Conservation (phyloP, 2,329 filamentous ascomycete species). For the Teratosphaeria pseudoeucalypti region DNA sequence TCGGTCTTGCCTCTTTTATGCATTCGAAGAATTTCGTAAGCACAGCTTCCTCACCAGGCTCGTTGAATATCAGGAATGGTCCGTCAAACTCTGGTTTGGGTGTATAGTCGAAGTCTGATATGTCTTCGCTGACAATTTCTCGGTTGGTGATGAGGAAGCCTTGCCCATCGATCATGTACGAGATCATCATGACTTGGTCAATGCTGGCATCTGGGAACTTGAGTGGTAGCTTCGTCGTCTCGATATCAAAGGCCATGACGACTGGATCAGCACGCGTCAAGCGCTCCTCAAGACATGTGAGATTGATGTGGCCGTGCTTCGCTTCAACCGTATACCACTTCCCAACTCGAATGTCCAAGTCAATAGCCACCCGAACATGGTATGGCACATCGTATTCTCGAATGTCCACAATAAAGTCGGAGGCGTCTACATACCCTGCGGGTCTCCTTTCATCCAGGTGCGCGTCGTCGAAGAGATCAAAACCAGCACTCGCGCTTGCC, state of each 20-base stretch:
- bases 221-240: slow-evolving; percentile 87
- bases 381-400: slow-evolving; percentile 99
- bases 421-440: slow-evolving; percentile 71
- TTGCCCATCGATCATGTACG: slow-evolving; percentile 99
- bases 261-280: slow-evolving; percentile 87
- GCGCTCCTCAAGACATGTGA: slow-evolving; percentile 77
- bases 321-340: slow-evolving; percentile 96
- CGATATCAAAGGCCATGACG: slow-evolving; percentile 99
- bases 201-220: slow-evolving; percentile 94
- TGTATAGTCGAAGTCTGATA: slow-evolving; percentile 95
- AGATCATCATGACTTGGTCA: slow-evolving; percentile 99
- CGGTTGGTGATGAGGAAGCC: slow-evolving; percentile 97
- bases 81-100: slow-evolving; percentile 93
- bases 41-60: slow-evolving; percentile 78
- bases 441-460: slow-evolving; percentile 63
- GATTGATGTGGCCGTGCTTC: slow-evolving; percentile 77
- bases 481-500: slow-evolving; percentile 70
- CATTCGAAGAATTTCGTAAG: slow-evolving; percentile 91
- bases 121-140: slow-evolving; percentile 95
- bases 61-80: slow-evolving; percentile 96
- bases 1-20: slow-evolving; percentile 87
- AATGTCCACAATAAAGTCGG: slow-evolving; percentile 96
- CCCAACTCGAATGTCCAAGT: slow-evolving; percentile 84
- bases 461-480: slow-evolving; percentile 93
- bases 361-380: slow-evolving; percentile 97